A percentile compares a stretch with the other conserved stretches of the same genome.
These are phyloP conservation scores for Durio zibethinus DNA, from an alignment of 345 rosid genomes.

Conservation along the genomic window DNA sequence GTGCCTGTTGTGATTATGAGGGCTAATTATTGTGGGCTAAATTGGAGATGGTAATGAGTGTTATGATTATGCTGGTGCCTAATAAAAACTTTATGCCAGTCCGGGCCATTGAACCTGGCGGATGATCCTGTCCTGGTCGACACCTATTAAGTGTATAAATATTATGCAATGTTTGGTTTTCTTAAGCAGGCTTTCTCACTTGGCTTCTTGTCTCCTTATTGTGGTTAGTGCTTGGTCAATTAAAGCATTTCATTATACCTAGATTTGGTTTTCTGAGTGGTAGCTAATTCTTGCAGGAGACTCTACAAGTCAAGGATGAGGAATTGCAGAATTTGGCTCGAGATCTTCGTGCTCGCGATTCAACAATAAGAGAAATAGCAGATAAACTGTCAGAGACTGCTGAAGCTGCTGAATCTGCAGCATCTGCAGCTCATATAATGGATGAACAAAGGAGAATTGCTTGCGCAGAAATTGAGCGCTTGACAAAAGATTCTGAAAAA, in stretches of 20 bases:
- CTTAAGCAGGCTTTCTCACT: not conserved
- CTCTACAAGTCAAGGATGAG: slow-evolving; percentile 91
- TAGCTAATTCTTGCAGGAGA: slow-evolving; percentile 58
- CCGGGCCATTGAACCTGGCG: not conserved
- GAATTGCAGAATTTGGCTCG: slow-evolving; percentile 85
- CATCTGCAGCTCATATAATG: slow-evolving; percentile 87
- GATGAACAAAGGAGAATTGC: slow-evolving; percentile 86
- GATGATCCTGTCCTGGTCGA: not conserved
- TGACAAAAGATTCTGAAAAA: slow-evolving; percentile 56
- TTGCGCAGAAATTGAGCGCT: slow-evolving; percentile 69
- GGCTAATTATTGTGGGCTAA: too few species aligned
- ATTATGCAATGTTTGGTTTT: not conserved
- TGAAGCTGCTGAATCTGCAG: slow-evolving; percentile 98
- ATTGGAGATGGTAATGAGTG: not conserved
- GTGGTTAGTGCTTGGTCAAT: not conserved
- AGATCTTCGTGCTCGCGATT: slow-evolving; percentile 89
- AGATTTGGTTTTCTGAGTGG: slow-evolving; percentile 9
- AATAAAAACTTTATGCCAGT: not conserved
- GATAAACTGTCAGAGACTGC: slow-evolving; percentile 92
- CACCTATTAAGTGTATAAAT: not conserved
- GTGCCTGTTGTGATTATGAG: not conserved
- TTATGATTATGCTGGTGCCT: not conserved
- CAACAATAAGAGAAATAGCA: slow-evolving; percentile 84
- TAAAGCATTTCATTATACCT: slow-evolving; percentile 9
- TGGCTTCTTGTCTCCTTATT: not conserved